These are phyloP conservation scores for Babesia ovata DNA, from an alignment of 169 alveolate species.

Conservation along the genomic window DNA sequence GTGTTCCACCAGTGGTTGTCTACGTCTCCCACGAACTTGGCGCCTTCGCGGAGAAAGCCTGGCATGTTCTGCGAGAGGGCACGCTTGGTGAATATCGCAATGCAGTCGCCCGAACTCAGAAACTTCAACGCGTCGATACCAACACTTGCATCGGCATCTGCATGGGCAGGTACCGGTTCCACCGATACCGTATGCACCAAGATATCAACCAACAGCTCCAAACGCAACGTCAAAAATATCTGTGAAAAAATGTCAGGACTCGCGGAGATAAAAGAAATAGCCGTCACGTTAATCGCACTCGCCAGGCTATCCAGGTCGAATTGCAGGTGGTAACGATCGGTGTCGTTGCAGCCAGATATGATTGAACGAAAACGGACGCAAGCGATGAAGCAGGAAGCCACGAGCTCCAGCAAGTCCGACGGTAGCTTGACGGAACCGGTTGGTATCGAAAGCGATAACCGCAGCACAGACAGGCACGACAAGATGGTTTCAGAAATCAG, in stretches of 20 bases:
- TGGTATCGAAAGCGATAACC: slow-evolving; percentile 24
- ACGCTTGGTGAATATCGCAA: slow-evolving; percentile 63
- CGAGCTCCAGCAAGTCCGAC: slow-evolving; percentile 23
- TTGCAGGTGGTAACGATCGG: slow-evolving; percentile 44
- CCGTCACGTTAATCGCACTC: slow-evolving; percentile 22
- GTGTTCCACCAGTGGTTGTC: slow-evolving; percentile 61
- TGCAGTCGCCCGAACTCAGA: slow-evolving; percentile 29
- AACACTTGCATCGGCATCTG: background rate
- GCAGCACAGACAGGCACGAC: slow-evolving; percentile 45
- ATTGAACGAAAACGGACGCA: slow-evolving; percentile 19
- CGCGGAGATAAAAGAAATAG: slow-evolving; percentile 30
- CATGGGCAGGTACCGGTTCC: background rate
- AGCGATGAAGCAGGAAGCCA: slow-evolving; percentile 27
- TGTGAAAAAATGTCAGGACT: slow-evolving; percentile 30
- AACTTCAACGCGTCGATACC: slow-evolving; percentile 7
- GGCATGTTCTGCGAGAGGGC: slow-evolving; percentile 37
- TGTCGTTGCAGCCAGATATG: background rate
- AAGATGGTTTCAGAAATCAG: slow-evolving; percentile 44
- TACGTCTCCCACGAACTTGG: background rate
- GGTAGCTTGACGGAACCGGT: slow-evolving; percentile 28
- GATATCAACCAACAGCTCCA: slow-evolving; percentile 37
- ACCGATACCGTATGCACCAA: slow-evolving; percentile 25
- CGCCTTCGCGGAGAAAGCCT: background rate
- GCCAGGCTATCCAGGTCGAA: slow-evolving; percentile 46
- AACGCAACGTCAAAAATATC: slow-evolving; percentile 32